Percentiles rank a stretch among this genome's conserved stretches.
Evolutionary conservation across 352 stramenopile species (phyloP).

Genomic region (Saprolegnia diclina): DNA sequence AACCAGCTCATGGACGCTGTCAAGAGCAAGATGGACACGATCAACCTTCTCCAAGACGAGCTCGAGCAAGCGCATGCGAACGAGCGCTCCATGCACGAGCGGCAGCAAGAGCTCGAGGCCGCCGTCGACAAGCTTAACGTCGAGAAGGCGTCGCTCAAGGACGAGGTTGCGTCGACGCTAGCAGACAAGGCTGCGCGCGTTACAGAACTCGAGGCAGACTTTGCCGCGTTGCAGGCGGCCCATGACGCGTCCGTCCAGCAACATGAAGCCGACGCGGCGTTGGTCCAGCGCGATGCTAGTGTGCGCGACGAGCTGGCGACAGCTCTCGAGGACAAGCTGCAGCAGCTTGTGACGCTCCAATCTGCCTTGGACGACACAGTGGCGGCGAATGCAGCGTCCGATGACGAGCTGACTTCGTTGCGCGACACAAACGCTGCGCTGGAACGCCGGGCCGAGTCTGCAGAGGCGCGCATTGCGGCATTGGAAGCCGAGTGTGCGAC

Average conservation of each 20-base stretch:
- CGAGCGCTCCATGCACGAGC: background rate
- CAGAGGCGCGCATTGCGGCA: too few species aligned
- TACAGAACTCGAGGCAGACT: background rate
- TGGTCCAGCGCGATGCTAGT: background rate
- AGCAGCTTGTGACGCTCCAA: background rate
- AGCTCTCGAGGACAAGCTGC: background rate
- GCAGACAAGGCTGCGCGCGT: background rate
- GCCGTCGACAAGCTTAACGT: background rate
- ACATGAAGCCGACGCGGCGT: background rate
- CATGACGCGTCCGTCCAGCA: background rate
- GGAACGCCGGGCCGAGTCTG: too few species aligned
- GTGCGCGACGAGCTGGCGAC: background rate
- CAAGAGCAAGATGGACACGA: slow-evolving; percentile 16
- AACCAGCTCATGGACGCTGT: slow-evolving; percentile 8
- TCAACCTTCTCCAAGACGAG: slow-evolving; percentile 16
- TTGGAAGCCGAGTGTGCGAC: too few species aligned
- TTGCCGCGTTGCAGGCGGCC: background rate
- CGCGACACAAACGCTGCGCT: too few species aligned
- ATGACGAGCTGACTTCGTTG: too few species aligned
- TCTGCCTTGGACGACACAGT: too few species aligned
- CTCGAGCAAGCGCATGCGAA: background rate
- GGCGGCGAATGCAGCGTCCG: too few species aligned
- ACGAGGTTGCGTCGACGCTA: background rate
- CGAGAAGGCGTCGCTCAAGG: background rate
- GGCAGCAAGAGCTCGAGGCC: slow-evolving; percentile 10